phyloP scores from a whole-genome alignment of 106 monocot species.

The Chionographis japonica region DNA sequence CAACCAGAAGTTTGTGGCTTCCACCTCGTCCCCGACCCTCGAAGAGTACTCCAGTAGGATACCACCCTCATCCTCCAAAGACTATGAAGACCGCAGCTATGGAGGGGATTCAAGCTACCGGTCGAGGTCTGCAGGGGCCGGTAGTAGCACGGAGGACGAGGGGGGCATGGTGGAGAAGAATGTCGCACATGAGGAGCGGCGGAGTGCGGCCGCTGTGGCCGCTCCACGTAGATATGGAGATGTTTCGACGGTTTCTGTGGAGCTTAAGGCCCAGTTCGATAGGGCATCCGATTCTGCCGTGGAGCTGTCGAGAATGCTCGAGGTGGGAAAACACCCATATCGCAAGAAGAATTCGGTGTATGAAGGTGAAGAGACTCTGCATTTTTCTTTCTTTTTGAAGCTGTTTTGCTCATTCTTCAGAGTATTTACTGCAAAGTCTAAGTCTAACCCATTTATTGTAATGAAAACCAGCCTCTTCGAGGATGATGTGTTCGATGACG shows the following conservation, averaged over 20 bases:
- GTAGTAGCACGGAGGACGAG: slow-evolving; percentile 25
- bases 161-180: slow-evolving; percentile 44
- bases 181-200: slow-evolving; percentile 24
- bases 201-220: slow-evolving; percentile 14
- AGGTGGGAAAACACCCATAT: slow-evolving; percentile 57
- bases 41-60: too few species aligned
- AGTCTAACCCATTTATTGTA: neutral
- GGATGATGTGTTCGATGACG: slow-evolving; percentile 38
- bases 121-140: slow-evolving; percentile 11
- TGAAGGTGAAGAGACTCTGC: slow-evolving; percentile 33
- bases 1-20: slow-evolving; percentile 40
- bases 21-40: slow-evolving; percentile 8
- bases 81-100: neutral
- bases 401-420: too few species aligned
- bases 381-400: neutral
- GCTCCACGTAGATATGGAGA: slow-evolving; percentile 9
- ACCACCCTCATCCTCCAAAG: too few species aligned
- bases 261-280: slow-evolving; percentile 52
- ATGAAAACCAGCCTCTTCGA: slow-evolving; percentile 31
- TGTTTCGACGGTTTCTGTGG: slow-evolving; percentile 23
- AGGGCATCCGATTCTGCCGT: slow-evolving; percentile 31
- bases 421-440: too few species aligned
- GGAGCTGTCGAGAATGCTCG: slow-evolving; percentile 42
- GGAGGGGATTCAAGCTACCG: slow-evolving; percentile 6
- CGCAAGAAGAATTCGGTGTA: slow-evolving; percentile 32